Evolutionary conservation across 768 basidiomycete species (phyloP), one percentile per base, ranked within the genome.

Genomic region (Floccularia luteovirens): DNA sequence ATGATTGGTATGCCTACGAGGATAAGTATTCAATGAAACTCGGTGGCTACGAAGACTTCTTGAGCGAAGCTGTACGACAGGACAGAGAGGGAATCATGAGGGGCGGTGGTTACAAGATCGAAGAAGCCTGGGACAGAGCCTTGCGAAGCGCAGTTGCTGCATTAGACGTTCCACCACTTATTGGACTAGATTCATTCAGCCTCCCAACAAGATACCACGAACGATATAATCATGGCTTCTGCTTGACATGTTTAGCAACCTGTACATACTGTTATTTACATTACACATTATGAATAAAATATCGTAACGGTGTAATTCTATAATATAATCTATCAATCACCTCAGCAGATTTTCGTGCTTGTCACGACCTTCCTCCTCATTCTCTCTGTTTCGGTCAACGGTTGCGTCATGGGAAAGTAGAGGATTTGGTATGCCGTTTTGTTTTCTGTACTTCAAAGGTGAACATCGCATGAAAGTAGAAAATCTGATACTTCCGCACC

Each of bases 51-150:
- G 67, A 79, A 36, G 88, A 90, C 49, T 71, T 80, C 30, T 65
- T 74, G 50, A 88, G 84, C 48, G 85, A 86, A 42, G 81, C 82
- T 11, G 82, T 90, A 14, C 65, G 83, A 49, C 73, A 75, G 49
- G 87, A 90, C 53, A 61, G 76, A 42, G 85, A 85, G 45, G 84
- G 82, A 11, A 78, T 82, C 48, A 85, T 84, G 82, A 68, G 81
- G 31, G 89, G 78, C 16, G 90, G 89, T 6, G 90, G 90, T 6
- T 93, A 90, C 55, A 69, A 63, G 46, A 67, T 88, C 3, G 79
- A 86, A 45, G 85, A 92, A 55, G 87, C 83, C 31, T 92, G 90
- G 90, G 82, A 84, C 50, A 69, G 90, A 40, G 88, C 87, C 10
- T 55, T 93, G 42, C 64, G 82, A 42, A 76, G 58, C 47, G 82